These are phyloP conservation scores for Thermothelomyces thermophilus DNA, from an alignment of 2,329 filamentous ascomycete species.

Conservation along the genomic window DNA sequence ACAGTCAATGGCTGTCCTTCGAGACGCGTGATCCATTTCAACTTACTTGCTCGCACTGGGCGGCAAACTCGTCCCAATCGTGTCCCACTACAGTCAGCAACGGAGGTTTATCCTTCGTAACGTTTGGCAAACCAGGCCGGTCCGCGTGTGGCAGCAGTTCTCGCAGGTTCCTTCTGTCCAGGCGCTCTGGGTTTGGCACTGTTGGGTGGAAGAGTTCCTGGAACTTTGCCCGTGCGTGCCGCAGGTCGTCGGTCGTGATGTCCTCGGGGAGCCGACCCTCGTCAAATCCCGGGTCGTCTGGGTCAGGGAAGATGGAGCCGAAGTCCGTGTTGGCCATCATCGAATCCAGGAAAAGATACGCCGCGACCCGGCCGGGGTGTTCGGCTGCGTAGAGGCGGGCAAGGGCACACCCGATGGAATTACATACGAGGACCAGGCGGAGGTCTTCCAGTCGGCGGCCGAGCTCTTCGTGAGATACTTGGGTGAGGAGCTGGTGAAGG, in stretches of 20 bases:
- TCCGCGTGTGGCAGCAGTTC: conserved; percentile 39
- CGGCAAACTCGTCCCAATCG: conserved; percentile 46
- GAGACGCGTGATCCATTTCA: background rate
- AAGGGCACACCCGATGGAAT: conserved; percentile 47
- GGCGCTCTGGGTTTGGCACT: conserved; percentile 42
- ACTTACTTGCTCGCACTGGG: conserved; percentile 33
- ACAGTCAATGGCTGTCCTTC: background rate
- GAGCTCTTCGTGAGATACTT: conserved; percentile 32
- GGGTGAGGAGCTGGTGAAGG: conserved; percentile 37
- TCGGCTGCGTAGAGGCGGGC: conserved; percentile 44
- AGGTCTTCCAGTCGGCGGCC: background rate
- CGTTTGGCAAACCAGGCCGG: conserved; percentile 35
- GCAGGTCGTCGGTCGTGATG: conserved; percentile 31
- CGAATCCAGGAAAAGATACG: conserved; percentile 48
- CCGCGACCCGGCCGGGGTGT: conserved; percentile 40
- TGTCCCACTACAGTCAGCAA: conserved; percentile 47
- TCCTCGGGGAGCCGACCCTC: conserved; percentile 33
- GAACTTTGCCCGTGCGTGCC: conserved; percentile 32
- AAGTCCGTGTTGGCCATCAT: conserved; percentile 53
- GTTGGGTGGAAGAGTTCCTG: conserved; percentile 41
- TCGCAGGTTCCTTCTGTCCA: conserved; percentile 41
- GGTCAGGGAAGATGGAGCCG: conserved; percentile 49
- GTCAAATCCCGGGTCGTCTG: conserved; percentile 42
- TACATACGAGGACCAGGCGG: conserved; percentile 41
- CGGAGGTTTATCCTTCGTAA: conserved; percentile 30